These are phyloP conservation scores for Sporisorium sorghi DNA, from an alignment of 1,284 basidiomycete species.

Conservation along the genomic window DNA sequence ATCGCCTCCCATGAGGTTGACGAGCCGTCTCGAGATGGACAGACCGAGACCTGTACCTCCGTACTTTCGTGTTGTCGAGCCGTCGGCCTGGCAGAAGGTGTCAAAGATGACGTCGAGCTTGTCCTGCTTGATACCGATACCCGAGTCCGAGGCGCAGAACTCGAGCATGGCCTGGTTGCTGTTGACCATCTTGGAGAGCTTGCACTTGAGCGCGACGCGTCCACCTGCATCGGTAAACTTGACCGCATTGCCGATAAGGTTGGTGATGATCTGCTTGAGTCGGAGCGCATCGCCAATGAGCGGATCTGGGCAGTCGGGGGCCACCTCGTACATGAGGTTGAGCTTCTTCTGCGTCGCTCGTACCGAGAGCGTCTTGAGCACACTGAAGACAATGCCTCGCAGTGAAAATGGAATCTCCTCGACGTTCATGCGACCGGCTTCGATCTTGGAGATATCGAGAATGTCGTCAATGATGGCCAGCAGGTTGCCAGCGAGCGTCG, in stretches of 20 bases:
- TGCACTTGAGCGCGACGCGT: constrained; percentile 88
- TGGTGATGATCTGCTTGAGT: constrained; percentile 69
- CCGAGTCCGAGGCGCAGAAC: constrained; percentile 97
- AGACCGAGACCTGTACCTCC: constrained; percentile 97
- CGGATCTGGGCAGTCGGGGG: constrained; percentile 94
- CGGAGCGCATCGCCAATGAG: constrained; percentile 96
- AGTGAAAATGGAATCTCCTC: constrained; percentile 98
- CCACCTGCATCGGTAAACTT: constrained; percentile 87
- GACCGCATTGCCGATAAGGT: constrained; percentile 65
- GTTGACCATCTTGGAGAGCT: constrained; percentile 76
- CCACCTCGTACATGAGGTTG: constrained; percentile 95
- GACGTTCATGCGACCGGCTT: constrained; percentile 99
- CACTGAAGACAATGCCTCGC: constrained; percentile 94
- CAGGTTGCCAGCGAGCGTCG: constrained; percentile 90
- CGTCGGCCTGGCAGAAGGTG: constrained; percentile 98
- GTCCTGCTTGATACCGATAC: constrained; percentile 98
- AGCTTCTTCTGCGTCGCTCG: constrained; percentile 97
- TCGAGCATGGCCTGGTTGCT: constrained; percentile 86
- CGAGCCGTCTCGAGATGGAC: constrained; percentile 78
- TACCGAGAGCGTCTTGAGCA: constrained; percentile 97
- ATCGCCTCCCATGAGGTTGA: constrained; percentile 96
- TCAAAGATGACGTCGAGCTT: constrained; percentile 99
- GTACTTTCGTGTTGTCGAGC: constrained; percentile 78
- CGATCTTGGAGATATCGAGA: constrained; percentile 71
- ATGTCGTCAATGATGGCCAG: constrained; percentile 84